Evolutionary conservation across 495 filamentous ascomycete species (phyloP), one percentile per base, ranked within the genome.

Genomic region (Penicillium psychrofluorescens): DNA sequence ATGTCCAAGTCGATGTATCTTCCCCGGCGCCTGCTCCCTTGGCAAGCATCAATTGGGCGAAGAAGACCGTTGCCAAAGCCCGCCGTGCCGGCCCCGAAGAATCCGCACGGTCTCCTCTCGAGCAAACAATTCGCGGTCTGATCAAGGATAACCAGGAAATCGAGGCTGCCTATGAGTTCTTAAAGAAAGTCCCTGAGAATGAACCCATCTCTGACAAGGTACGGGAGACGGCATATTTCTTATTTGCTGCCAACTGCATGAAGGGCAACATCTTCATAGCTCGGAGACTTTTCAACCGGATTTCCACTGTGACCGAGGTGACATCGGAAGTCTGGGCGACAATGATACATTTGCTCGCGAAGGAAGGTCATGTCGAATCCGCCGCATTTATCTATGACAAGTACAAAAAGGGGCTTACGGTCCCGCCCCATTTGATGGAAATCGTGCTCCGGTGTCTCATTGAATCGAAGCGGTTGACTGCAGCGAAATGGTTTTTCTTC

Each of bases 241-340:
- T 61, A 5, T 70, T 71, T 38, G 60, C 54, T 22, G 49, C 49
- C 9, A 73, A 71, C 43, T 71, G 70, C 50, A 53, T 50, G 38
- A 54, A 63, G 35, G 61, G 55, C 4, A 73, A 71, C 36, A 55
- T 67, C 0, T 69, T 63, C 36, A 54, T 70, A 22, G 70, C 70
- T 12, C 53, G 65, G 9, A 60, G 47, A 46, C 35, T 73, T 1
- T 73, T 70, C 28, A 43, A 60, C n/a, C 58, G 61, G 5, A 36
- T 73, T 35, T 59, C 68, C 40, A 50, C 53, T n/a, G 44, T 70
- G 38, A 58, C 63, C 27, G 43, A 48, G 7, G 41, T 70, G 1
- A 63, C 64, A 7, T 42, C 48, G 10, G 47, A 54, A 7, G 63
- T 71, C 53, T 73, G 70, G 70, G 55, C 62, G 33, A 51, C 54